Conservation (phyloP, 495 filamentous ascomycete species). For the Penicillium goetzii region DNA sequence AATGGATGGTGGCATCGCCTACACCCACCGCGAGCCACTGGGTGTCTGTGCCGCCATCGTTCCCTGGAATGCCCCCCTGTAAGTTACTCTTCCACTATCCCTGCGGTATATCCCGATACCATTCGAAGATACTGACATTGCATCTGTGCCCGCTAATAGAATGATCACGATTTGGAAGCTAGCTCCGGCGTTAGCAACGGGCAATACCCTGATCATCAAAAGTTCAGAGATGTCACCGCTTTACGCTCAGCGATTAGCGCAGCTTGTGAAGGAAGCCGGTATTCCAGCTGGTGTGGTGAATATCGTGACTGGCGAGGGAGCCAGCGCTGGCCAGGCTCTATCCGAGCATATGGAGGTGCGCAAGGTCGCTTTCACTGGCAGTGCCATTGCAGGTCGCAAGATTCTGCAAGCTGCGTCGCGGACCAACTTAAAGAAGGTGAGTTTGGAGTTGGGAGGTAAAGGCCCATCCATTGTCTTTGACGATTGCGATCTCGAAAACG, state of each 20-base stretch:
- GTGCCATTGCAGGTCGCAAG: constrained; percentile 28
- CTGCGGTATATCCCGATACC: neutral
- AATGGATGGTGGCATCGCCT: constrained; percentile 31
- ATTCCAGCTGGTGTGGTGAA: constrained; percentile 88
- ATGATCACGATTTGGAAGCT: constrained; percentile 73
- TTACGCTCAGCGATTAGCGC: constrained; percentile 81
- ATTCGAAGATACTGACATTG: neutral
- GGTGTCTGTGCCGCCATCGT: constrained; percentile 44
- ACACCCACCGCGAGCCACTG: constrained; percentile 38
- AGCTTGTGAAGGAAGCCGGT: constrained; percentile 80
- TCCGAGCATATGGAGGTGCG: constrained; percentile 75
- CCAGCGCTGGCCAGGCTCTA: constrained; percentile 77
- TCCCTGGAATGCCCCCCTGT: constrained; percentile 43
- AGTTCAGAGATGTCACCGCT: constrained; percentile 91
- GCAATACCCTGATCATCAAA: constrained; percentile 78
- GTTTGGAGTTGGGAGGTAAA: constrained; percentile 53
- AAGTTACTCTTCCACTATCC: neutral
- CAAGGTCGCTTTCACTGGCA: constrained; percentile 62
- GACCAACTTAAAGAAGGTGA: constrained; percentile 55
- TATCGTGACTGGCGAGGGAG: constrained; percentile 79
- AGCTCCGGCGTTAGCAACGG: constrained; percentile 58
- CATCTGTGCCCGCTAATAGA: constrained; percentile 33
- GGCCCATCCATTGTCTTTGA: constrained; percentile 48
- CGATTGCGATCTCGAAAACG: constrained; percentile 49
- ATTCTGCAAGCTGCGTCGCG: constrained; percentile 39